phyloP scores from a whole-genome alignment of 2,329 filamentous ascomycete genomes.

The Camillea tinctor region DNA sequence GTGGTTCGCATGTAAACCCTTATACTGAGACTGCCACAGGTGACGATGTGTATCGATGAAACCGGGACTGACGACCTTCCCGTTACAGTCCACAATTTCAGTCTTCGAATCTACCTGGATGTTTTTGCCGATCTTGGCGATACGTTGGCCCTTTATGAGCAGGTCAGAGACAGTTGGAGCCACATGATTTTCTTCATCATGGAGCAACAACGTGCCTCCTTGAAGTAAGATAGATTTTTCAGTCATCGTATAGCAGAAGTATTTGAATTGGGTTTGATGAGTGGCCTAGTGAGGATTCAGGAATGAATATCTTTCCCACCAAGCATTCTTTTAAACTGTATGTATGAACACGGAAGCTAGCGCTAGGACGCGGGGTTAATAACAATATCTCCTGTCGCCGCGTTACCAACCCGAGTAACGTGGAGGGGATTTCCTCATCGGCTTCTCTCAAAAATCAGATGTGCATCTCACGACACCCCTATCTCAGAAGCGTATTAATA shows the following conservation, averaged over 20 bases:
- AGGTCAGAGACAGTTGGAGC: conserved; percentile 14
- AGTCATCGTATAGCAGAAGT: not conserved
- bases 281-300: not conserved
- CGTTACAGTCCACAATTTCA: conserved; percentile 39
- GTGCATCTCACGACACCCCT: no score
- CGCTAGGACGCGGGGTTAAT: not conserved
- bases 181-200: conserved; percentile 14
- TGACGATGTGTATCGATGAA: conserved; percentile 46
- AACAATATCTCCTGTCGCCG: not conserved
- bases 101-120: conserved; percentile 2
- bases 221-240: conserved; percentile 10
- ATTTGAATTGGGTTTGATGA: not conserved
- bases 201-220: conserved; percentile 16
- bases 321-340: not conserved
- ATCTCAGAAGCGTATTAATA: no score
- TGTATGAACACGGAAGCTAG: not conserved
- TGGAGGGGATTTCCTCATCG: no score
- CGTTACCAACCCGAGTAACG: not conserved
- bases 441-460: no score
- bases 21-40: conserved; percentile 41
- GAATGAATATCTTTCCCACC: not conserved
- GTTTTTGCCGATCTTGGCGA: conserved; percentile 12
- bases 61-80: conserved; percentile 40
- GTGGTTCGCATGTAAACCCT: conserved; percentile 25
- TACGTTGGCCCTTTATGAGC: conserved; percentile 10